Conservation (phyloP, 2,329 filamentous ascomycete species). For the Graphilbum fragrans region DNA sequence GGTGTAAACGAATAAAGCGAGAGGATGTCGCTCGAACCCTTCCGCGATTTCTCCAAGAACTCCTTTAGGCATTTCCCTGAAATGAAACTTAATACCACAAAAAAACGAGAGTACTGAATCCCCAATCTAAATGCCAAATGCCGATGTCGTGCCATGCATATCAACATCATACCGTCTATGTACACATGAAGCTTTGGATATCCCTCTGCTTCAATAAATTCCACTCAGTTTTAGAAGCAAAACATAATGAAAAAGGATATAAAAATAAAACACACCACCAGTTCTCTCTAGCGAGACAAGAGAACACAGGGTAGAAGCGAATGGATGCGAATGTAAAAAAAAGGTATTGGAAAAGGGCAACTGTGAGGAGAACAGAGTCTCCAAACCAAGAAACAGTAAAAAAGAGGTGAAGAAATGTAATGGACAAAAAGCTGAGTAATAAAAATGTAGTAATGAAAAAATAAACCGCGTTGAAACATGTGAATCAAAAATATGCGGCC, state of each 20-base stretch:
- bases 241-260: constrained; percentile 12
- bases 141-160: constrained; percentile 35
- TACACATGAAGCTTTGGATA: constrained; percentile 28
- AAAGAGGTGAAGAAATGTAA: too few species aligned
- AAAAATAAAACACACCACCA: constrained; percentile 15
- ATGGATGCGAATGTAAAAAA: constrained; percentile 8
- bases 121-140: constrained; percentile 17
- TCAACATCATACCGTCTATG: constrained; percentile 37
- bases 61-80: too few species aligned
- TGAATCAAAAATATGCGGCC: neutral
- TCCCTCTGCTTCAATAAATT: constrained; percentile 14
- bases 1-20: too few species aligned
- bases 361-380: too few species aligned
- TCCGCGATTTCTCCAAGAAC: too few species aligned
- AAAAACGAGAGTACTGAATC: neutral
- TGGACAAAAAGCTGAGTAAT: neutral
- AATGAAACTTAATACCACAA: neutral
- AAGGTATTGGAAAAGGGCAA: too few species aligned
- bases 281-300: constrained; percentile 14
- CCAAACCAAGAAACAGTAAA: too few species aligned
- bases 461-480: neutral
- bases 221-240: too few species aligned
- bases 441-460: too few species aligned
- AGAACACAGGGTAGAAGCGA: constrained; percentile 14
- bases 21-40: too few species aligned